These are phyloP conservation scores for Pyrenophora seminiperda DNA, from an alignment of 2,329 filamentous ascomycete genomes.

Conservation along the genomic window DNA sequence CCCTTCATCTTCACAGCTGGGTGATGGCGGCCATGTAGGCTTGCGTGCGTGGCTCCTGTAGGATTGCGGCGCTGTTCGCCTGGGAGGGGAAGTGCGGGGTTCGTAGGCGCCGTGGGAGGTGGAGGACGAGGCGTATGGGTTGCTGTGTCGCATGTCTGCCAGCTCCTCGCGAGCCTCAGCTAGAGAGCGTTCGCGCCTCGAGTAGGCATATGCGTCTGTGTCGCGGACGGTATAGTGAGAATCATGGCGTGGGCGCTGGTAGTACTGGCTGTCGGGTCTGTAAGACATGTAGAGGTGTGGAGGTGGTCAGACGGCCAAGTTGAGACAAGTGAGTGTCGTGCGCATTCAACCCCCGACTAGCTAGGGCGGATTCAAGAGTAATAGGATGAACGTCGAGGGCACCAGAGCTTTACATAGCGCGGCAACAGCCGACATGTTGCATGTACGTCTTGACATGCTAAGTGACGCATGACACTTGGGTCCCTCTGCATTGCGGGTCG, in stretches of 20 bases:
- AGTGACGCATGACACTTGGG: constrained; percentile 17
- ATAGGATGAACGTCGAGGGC: constrained; percentile 6
- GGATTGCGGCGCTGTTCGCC: constrained; percentile 22
- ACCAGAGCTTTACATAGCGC: constrained; percentile 10
- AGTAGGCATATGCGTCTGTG: constrained; percentile 28
- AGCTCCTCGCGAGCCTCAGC: constrained; percentile 22
- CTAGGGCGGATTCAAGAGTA: constrained; percentile 9
- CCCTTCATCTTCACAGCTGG: constrained; percentile 72
- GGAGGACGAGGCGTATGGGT: constrained; percentile 30
- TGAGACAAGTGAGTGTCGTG: constrained; percentile 9
- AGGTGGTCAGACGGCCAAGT: constrained; percentile 18
- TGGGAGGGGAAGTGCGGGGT: constrained; percentile 35
- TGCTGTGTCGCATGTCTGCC: constrained; percentile 33
- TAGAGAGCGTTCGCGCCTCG: constrained; percentile 24
- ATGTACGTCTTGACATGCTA: constrained; percentile 9
- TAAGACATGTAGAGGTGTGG: constrained; percentile 28
- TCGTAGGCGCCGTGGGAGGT: constrained; percentile 37
- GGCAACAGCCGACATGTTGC: constrained; percentile 16
- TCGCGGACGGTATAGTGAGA: constrained; percentile 35
- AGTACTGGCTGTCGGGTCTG: constrained; percentile 34
- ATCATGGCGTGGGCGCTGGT: constrained; percentile 32
- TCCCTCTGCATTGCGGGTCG: constrained; percentile 12
- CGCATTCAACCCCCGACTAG: constrained; percentile 5
- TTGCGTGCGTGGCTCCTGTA: constrained; percentile 27
- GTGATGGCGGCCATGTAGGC: constrained; percentile 61